These are phyloP conservation scores for Talaromyces stipitatus DNA, from an alignment of 495 filamentous ascomycete species.

Conservation along the genomic window DNA sequence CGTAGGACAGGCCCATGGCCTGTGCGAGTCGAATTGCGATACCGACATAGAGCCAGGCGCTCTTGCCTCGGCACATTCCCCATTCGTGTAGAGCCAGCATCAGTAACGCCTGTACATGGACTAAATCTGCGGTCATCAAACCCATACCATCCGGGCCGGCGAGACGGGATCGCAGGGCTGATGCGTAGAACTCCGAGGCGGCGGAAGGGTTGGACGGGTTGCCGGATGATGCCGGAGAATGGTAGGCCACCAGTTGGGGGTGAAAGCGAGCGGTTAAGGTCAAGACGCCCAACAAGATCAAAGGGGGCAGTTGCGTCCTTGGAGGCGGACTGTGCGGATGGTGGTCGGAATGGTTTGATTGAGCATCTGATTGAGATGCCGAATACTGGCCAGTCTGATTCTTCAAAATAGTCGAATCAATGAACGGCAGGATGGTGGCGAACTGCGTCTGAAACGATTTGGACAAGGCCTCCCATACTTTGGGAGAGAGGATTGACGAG, in stretches of 20 bases:
- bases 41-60: constrained; percentile 73
- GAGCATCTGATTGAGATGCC: constrained; percentile 14
- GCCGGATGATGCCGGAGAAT: constrained; percentile 39
- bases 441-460: constrained; percentile 80
- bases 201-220: constrained; percentile 50
- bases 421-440: constrained; percentile 73
- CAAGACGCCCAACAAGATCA: constrained; percentile 70
- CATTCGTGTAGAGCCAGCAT: constrained; percentile 85
- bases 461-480: constrained; percentile 62
- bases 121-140: constrained; percentile 52
- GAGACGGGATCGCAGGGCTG: constrained; percentile 58
- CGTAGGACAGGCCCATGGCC: constrained; percentile 61
- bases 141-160: constrained; percentile 44
- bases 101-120: constrained; percentile 66
- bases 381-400: constrained; percentile 45
- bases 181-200: constrained; percentile 75
- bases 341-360: constrained; percentile 12
- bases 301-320: constrained; percentile 46
- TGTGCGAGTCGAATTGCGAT: constrained; percentile 70
- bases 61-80: constrained; percentile 68
- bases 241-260: constrained; percentile 56
- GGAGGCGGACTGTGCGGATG: constrained; percentile 17
- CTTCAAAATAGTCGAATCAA: constrained; percentile 69
- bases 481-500: constrained; percentile 52
- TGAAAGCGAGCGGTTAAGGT: constrained; percentile 76